phyloP scores from a whole-genome alignment of 2,329 filamentous ascomycete species.

The Nigrograna mackinnonii region DNA sequence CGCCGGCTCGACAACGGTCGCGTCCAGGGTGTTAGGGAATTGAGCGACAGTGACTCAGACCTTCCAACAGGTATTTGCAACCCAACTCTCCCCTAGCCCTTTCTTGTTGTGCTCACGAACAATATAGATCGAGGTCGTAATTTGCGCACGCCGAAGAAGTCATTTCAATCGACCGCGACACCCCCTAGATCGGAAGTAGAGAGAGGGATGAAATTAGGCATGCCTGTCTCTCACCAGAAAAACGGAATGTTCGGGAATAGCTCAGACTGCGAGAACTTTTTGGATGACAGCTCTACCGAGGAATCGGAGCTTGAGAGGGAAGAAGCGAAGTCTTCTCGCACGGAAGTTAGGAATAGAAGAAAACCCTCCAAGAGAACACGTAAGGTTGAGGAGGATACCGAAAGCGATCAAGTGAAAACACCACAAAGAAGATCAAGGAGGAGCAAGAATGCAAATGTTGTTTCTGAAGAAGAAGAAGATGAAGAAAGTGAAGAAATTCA shows the following conservation, averaged over 20 bases:
- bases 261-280: constrained; percentile 15
- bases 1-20: too few species aligned
- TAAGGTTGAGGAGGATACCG: neutral
- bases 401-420: neutral
- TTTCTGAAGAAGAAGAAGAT: too few species aligned
- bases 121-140: constrained; percentile 4
- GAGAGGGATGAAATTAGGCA: constrained; percentile 19
- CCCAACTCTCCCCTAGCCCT: too few species aligned
- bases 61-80: too few species aligned
- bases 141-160: constrained; percentile 8
- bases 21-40: too few species aligned
- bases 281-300: neutral
- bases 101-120: constrained; percentile 8
- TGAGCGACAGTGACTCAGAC: too few species aligned
- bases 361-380: neutral
- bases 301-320: neutral
- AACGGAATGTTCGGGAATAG: constrained; percentile 30
- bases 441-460: neutral
- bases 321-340: neutral
- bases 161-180: neutral
- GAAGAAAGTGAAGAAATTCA: too few species aligned
- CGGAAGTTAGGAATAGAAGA: constrained; percentile 1
- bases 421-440: neutral
- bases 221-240: constrained; percentile 15
- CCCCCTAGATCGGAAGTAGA: constrained; percentile 2